A percentile compares a stretch with the other conserved stretches of the same genome.
Conservation (phyloP, 177 flowering plant genomes). For the Tripterygium wilfordii region DNA sequence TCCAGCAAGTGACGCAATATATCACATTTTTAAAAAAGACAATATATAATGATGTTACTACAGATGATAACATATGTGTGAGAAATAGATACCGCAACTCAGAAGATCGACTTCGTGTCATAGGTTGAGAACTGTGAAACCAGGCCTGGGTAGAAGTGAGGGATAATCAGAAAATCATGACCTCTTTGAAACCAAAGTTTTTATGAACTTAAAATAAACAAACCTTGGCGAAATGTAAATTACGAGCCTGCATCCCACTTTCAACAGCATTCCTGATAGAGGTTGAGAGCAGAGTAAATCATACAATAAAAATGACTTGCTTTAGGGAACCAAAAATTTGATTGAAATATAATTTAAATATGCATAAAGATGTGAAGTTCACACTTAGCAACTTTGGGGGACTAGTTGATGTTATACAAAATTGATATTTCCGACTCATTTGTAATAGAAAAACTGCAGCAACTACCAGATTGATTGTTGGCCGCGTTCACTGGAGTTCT, state of each 20-base stretch:
- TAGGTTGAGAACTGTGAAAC: conserved; percentile 76
- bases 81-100: conserved; percentile 75
- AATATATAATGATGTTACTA: conserved; percentile 2
- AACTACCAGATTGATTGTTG: conserved; percentile 35
- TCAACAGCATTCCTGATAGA: conserved; percentile 47
- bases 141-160: conserved; percentile 50
- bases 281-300: conserved; percentile 7
- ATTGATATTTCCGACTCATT: too few relatives aligned
- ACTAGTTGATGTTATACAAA: too few relatives aligned
- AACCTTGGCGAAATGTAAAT: conserved; percentile 66
- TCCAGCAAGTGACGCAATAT: too few relatives aligned
- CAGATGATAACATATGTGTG: too few relatives aligned
- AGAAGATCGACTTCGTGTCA: conserved; percentile 85
- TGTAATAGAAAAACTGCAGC: neutral
- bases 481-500: conserved; percentile 22
- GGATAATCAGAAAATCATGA: conserved; percentile 4
- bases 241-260: conserved; percentile 49
- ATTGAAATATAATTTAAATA: neutral
- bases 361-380: neutral
- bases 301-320: conserved; percentile 1
- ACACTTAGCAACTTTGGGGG: neutral
- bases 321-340: too few relatives aligned
- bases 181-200: too few relatives aligned
- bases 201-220: neutral
- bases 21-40: neutral